phyloP scores from a whole-genome alignment of 2,329 filamentous ascomycete genomes.

The Penicillium fuscoglaucum region DNA sequence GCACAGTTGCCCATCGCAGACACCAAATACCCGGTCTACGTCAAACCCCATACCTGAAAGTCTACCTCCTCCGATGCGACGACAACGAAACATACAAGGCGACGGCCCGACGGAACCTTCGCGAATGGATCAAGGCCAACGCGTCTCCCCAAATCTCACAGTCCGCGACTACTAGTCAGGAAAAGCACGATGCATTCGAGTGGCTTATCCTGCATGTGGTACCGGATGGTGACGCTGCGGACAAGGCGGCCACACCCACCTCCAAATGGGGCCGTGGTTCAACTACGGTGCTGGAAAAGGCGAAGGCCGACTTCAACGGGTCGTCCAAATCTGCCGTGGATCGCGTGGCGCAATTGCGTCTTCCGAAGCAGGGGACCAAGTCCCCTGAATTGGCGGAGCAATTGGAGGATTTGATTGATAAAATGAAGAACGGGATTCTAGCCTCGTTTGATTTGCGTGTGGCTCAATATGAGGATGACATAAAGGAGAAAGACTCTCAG shows the following conservation, averaged over 20 bases:
- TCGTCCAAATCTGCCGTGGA: slow-evolving; percentile 71
- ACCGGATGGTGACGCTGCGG: slow-evolving; percentile 69
- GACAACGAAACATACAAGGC: slow-evolving; percentile 93
- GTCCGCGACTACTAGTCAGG: slow-evolving; percentile 61
- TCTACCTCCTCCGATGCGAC: slow-evolving; percentile 87
- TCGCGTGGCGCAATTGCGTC: slow-evolving; percentile 79
- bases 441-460: slow-evolving; percentile 88
- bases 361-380: slow-evolving; percentile 62
- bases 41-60: slow-evolving; percentile 88
- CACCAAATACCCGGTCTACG: slow-evolving; percentile 95
- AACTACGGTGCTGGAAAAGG: slow-evolving; percentile 82
- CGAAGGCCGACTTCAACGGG: slow-evolving; percentile 86
- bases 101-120: slow-evolving; percentile 71
- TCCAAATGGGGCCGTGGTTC: slow-evolving; percentile 78
- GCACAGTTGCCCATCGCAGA: slow-evolving; percentile 56
- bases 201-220: slow-evolving; percentile 95
- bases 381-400: slow-evolving; percentile 76
- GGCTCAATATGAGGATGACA: slow-evolving; percentile 93
- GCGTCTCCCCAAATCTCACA: slow-evolving; percentile 51
- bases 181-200: slow-evolving; percentile 95
- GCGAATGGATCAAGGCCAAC: slow-evolving; percentile 87
- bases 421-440: slow-evolving; percentile 83
- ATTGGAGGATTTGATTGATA: slow-evolving; percentile 79
- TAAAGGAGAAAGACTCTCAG: slow-evolving; percentile 89
- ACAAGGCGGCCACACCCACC: slow-evolving; percentile 60